Evolutionary conservation across 2,329 filamentous ascomycete species (phyloP), one percentile per base, ranked within the genome.

Genomic region (Fusarium sp.): DNA sequence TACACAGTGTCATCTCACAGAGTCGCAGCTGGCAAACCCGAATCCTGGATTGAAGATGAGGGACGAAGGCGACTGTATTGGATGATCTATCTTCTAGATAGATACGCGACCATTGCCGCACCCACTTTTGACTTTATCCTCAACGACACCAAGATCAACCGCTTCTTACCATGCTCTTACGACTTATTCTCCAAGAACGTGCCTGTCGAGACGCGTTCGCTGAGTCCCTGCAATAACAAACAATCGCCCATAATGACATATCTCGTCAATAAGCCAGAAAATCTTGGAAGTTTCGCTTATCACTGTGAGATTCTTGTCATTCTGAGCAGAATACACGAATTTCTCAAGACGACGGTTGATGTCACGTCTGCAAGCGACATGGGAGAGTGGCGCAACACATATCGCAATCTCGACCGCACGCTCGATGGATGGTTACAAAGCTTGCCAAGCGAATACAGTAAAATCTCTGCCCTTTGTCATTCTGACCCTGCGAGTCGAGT

Each of bases 11-110:
- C 80, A 0, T 71, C 80, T 6, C 76, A 77, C 6, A 72, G 78
- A 51, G 76, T 82, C 3, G 74, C 74, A 1, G 74, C 76, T 8
- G 75, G 77, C 4, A 77, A 75, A 8, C 81, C 81, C 2, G 77
- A 79, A 15, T 81, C 81, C 2, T 83, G 80, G 80, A 81, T 83
- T 30, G 81, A 83, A 52, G 81, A 83, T 30, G 81, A 83, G 63
- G 79, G 81, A 8, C 73, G 81, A 3, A 70, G 81, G 5, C 76
- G 81, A 3, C 70, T 82, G 0, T 82, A 80, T 51, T 83, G 81
- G 81, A 82, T 83, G 78, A 79, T 83, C 0, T 83, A 83, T 47
- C 76, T 82, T 13, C 75, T 83, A 10, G 81, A 83, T 56, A 76
- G 81, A 40, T 83, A 83, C 40, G 79, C 81, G 2, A 82, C 81